Base-by-base conservation (phyloP, 345 rosid genomes). In the Noccaea caerulescens region DNA sequence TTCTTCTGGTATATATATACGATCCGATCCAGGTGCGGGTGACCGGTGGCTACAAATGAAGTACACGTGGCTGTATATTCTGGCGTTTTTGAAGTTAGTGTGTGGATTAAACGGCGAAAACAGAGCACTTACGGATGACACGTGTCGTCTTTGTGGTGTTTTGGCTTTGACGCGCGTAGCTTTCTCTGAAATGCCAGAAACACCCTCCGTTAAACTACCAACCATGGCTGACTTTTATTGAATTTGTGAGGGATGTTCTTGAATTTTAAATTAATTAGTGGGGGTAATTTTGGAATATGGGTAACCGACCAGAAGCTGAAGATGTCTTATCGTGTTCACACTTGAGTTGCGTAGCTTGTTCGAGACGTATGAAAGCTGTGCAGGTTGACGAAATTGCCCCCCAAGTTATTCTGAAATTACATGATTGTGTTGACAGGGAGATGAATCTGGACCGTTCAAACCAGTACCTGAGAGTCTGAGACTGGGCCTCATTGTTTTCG, bases 11-110 rank as follows among this genome's bases (percentile, higher is more conserved):
- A 57, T 72, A 14, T 82, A 79, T 74, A 63, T 4, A 7, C 36
- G 51, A 57, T 54, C 0, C 14, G 42, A 58, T 18, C 8, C 57
- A 64, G 51, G 53, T 10, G 45, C 44, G 27, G 60, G 46, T 58
- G 46, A 78, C 68, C 51, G 78, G 76, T 56, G 53, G 77, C 79
- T 42, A 44, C 82, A 41, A 56, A 63, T 60, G 23, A 30, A 34
- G 70, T 64, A 20, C 84, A 80, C 88, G 85, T 80, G 91, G 73
- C 53, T 8, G 79, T 58, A 3, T 11, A n/a, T 1, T 0, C 23
- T 61, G 34, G 58, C 14, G 37, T 67, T 30, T 54, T 41, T 4
- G 41, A 51, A 27, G 47, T 53, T 52, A 12, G 59, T 44, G 54
- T 54, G 4, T 62, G 46, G 64, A 59, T 72, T 65, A 73, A 66